Evolutionary conservation across 2,329 filamentous ascomycete genomes (phyloP).

Genomic region (Fusarium neocosmosporiellum): DNA sequence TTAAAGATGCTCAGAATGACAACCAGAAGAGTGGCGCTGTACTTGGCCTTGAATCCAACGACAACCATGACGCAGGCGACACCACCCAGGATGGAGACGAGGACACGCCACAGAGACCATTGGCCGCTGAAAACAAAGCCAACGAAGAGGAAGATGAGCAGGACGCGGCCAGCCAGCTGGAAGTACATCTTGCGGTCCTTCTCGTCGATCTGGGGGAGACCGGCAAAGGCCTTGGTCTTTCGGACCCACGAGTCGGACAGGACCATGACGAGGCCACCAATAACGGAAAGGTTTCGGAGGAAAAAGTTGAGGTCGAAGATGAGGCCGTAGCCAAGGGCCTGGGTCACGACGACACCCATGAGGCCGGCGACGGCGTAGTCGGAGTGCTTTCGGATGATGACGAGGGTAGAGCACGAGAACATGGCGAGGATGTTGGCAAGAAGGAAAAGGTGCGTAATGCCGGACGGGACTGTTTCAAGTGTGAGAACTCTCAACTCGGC

Average conservation of each 20-base stretch:
- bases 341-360: slow-evolving; percentile 89
- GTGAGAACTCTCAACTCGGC: slow-evolving; percentile 30
- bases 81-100: slow-evolving; percentile 86
- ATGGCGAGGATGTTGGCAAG: slow-evolving; percentile 91
- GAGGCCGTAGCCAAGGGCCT: slow-evolving; percentile 95
- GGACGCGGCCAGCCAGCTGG: slow-evolving; percentile 93
- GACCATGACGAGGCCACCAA: slow-evolving; percentile 97
- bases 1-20: slow-evolving; percentile 98
- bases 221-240: slow-evolving; percentile 96
- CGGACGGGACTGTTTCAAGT: slow-evolving; percentile 76
- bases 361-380: slow-evolving; percentile 93
- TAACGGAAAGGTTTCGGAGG: slow-evolving; percentile 96
- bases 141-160: slow-evolving; percentile 97
- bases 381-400: slow-evolving; percentile 92
- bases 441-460: slow-evolving; percentile 93
- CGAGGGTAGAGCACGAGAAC: slow-evolving; percentile 81
- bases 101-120: slow-evolving; percentile 89
- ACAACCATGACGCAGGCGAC: slow-evolving; percentile 98
- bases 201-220: slow-evolving; percentile 93
- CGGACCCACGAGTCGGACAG: slow-evolving; percentile 97
- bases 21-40: slow-evolving; percentile 94
- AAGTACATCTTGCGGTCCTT: slow-evolving; percentile 99
- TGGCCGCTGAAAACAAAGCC: slow-evolving; percentile 96
- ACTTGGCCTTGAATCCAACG: slow-evolving; percentile 99
- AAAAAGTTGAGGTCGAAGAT: slow-evolving; percentile 99